Evolutionary conservation across 805 yeast species (phyloP).

Genomic region (Metschnikowia aberdeeniae): DNA sequence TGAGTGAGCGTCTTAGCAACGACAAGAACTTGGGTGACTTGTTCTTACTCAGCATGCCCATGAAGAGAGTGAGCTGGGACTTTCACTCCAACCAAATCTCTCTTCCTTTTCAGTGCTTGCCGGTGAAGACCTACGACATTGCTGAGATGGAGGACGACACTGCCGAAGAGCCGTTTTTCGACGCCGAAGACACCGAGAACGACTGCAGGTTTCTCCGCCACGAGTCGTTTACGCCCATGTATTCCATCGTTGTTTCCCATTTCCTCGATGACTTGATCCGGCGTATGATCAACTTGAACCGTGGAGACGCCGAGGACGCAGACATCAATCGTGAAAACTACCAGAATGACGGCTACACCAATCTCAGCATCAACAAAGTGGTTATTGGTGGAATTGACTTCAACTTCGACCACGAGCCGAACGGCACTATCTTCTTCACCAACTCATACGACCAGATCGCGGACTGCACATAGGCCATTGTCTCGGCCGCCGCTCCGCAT

Average conservation of each 20-base stretch:
- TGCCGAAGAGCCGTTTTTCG: slow-evolving; percentile 20
- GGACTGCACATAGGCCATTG: not conserved
- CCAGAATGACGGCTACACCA: slow-evolving; percentile 35
- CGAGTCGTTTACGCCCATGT: slow-evolving; percentile 16
- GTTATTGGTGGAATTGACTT: slow-evolving; percentile 33
- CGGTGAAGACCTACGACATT: slow-evolving; percentile 30
- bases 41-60: slow-evolving; percentile 11
- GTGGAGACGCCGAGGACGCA: slow-evolving; percentile 41
- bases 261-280: slow-evolving; percentile 31
- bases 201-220: slow-evolving; percentile 13
- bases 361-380: slow-evolving; percentile 23
- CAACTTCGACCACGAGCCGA: slow-evolving; percentile 32
- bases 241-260: slow-evolving; percentile 28
- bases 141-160: slow-evolving; percentile 34
- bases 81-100: slow-evolving; percentile 25
- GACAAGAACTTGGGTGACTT: slow-evolving; percentile 18
- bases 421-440: slow-evolving; percentile 37
- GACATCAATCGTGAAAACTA: slow-evolving; percentile 22
- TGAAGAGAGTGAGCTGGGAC: slow-evolving; percentile 28
- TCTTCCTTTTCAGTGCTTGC: slow-evolving; percentile 34
- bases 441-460: slow-evolving; percentile 21
- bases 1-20: slow-evolving; percentile 19
- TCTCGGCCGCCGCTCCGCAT: not conserved
- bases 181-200: slow-evolving; percentile 18
- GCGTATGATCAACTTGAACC: slow-evolving; percentile 29